A percentile compares a stretch with the other conserved stretches of the same genome.
Conservation (phyloP, 305 asterid species). For the Solanum chacoense region DNA sequence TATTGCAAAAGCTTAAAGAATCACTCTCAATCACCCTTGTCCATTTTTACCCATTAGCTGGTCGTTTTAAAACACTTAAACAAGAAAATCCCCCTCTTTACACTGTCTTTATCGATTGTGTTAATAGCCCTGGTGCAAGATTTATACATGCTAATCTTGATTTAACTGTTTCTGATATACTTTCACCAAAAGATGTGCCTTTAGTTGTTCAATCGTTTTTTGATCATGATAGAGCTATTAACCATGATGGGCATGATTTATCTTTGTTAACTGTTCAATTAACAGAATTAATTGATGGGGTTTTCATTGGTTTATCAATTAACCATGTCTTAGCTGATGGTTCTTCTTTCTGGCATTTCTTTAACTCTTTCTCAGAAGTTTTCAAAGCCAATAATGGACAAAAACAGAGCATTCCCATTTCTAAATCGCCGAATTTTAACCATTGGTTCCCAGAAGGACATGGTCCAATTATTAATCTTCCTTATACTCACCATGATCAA, state of each 20-base stretch:
- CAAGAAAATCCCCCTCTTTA: constrained; percentile 16
- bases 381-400: constrained; percentile 5
- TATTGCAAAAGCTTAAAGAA: constrained; percentile 15
- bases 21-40: constrained; percentile 27
- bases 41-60: constrained; percentile 29
- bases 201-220: constrained; percentile 20
- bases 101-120: constrained; percentile 12
- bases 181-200: constrained; percentile 26
- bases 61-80: constrained; percentile 18
- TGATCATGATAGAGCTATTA: constrained; percentile 24
- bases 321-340: constrained; percentile 25
- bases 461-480: constrained; percentile 15
- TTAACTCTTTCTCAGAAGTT: constrained; percentile 20
- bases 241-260: constrained; percentile 23
- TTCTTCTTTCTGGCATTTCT: constrained; percentile 29
- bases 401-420: background rate
- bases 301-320: constrained; percentile 27
- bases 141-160: constrained; percentile 18
- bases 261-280: constrained; percentile 25
- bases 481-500: constrained; percentile 16
- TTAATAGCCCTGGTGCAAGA: constrained; percentile 22
- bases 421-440: constrained; percentile 18
- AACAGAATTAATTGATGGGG: constrained; percentile 25
- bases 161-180: constrained; percentile 11
- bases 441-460: constrained; percentile 25